Conservation (phyloP, 2,329 filamentous ascomycete genomes). For the Cercospora janseana region DNA sequence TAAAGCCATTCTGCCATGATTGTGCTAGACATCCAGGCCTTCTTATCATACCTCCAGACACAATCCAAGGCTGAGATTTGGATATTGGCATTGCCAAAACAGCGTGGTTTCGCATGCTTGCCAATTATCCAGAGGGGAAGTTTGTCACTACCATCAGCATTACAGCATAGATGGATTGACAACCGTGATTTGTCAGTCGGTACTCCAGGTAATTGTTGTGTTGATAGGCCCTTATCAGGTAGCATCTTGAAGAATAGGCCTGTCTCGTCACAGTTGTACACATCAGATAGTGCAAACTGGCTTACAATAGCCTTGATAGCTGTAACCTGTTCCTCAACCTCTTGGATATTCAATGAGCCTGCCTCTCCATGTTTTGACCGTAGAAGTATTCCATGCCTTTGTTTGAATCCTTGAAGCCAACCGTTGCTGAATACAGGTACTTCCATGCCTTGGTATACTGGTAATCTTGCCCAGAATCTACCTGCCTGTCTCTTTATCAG, state of each 20-base stretch:
- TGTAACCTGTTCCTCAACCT: constrained; percentile 3
- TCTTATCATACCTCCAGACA: constrained; percentile 9
- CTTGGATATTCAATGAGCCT: neutral
- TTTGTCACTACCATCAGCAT: constrained; percentile 13
- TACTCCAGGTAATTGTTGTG: neutral
- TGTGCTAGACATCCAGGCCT: constrained; percentile 13
- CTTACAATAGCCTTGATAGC: constrained; percentile 1
- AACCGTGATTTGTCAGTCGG: neutral
- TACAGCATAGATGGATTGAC: constrained; percentile 7
- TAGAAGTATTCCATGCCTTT: constrained; percentile 2
- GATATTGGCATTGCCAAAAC: constrained; percentile 4
- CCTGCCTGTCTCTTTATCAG: neutral
- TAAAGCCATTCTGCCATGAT: constrained; percentile 16
- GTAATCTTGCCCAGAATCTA: neutral
- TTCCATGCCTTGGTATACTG: constrained; percentile 9
- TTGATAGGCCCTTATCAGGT: constrained; percentile 1
- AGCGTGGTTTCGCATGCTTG: constrained; percentile 2
- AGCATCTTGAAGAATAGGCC: constrained; percentile 8
- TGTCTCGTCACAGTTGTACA: constrained; percentile 14
- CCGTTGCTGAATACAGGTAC: constrained; percentile 14
- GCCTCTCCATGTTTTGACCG: neutral
- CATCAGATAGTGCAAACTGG: neutral
- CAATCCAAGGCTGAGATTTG: constrained; percentile 4
- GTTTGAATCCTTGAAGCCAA: constrained; percentile 14
- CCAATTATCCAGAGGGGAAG: constrained; percentile 16